These are phyloP conservation scores for Calcarisporium arbuscula DNA, from an alignment of 2,329 filamentous ascomycete genomes.

Conservation along the genomic window DNA sequence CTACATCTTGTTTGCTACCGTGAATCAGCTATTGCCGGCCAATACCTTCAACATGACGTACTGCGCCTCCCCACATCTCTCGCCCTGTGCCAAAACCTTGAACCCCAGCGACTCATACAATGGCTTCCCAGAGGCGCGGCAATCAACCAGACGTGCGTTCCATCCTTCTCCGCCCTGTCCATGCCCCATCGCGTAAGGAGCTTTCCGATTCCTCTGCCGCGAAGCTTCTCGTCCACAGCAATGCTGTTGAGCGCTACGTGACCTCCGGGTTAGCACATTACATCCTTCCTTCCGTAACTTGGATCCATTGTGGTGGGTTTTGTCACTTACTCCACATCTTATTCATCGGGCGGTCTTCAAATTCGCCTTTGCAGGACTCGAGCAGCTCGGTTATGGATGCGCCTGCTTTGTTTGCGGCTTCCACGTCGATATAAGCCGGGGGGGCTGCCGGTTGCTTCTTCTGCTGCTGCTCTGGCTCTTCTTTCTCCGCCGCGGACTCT, in stretches of 20 bases:
- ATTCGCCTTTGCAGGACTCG: slow-evolving; percentile 4
- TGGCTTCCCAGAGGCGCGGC: slow-evolving; percentile 5
- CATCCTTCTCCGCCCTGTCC: slow-evolving; percentile 5
- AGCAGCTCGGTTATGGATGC: slow-evolving; percentile 9
- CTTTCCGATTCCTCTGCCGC: slow-evolving; percentile 11
- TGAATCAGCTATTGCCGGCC: too few species aligned
- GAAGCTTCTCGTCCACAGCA: slow-evolving; percentile 9
- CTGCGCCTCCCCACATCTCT: slow-evolving; percentile 9
- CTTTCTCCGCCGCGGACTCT: background rate
- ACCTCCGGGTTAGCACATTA: background rate
- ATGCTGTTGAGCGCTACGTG: slow-evolving; percentile 11
- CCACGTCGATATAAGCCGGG: slow-evolving; percentile 9
- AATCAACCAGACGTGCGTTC: slow-evolving; percentile 10
- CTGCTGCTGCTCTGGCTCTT: slow-evolving; percentile 4
- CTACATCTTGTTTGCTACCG: too few species aligned
- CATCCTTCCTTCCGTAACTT: background rate
- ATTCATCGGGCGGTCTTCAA: slow-evolving; percentile 1
- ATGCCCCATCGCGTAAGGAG: slow-evolving; percentile 11
- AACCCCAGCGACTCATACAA: slow-evolving; percentile 11
- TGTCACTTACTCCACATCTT: slow-evolving; percentile 12
- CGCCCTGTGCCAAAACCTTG: slow-evolving; percentile 7
- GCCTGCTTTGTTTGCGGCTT: slow-evolving; percentile 5
- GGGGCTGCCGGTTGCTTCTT: slow-evolving; percentile 5
- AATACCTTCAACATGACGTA: slow-evolving; percentile 11
- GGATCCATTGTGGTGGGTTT: background rate